Base-by-base conservation (phyloP, 345 rosid species). In the Pistacia atlantica region DNA sequence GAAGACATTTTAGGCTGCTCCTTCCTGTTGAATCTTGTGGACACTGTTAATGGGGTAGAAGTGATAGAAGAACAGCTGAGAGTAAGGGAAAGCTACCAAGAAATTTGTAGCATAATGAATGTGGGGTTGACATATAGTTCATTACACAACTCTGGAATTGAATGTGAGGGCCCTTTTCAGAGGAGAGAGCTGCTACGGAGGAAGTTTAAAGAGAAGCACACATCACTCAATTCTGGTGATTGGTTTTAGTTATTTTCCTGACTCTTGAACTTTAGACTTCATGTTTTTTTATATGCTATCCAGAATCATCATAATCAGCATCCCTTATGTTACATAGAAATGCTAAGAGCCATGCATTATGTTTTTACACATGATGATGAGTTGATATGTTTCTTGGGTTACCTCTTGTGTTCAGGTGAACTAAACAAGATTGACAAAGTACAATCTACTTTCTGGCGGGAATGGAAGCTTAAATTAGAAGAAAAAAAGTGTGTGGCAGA, bases 401-500 rank as follows among this genome's bases (percentile, higher is more conserved):
- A 42, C 59, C 66, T 72, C 55, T 72, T 83, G 80, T 64, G 65
- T 73, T 73, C 88, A 96, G 98, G 91, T 88, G 97, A 87, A 76
- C 84, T 93, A 81, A 87, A 82, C 77, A 84, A 88, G 87, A 89
- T 96, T 56, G 93, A 92, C 78, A 83, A 85, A 84, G 93, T 87
- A 64, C 97, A 93, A 14, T 91, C 98, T 67, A 89, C 93, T 48
- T 96, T 96, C 82, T 93, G 99, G 99, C 89, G 88, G 82, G 95
- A 96, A 37, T 96, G 99, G 99, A 93, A 96, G 80, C 81, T 89
- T 78, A 93, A 93, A 79, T 82, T 96, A 81, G 99, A 93, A 87
- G 97, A 88, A 61, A 92, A 92, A 82, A 93, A 87, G 84, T 80
- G 67, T 69, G 83, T 81, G 67, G 91, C 99, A 1, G 97, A 92